These are phyloP conservation scores for Nemania sp. DNA, from an alignment of 2,329 filamentous ascomycete genomes.

Conservation along the genomic window DNA sequence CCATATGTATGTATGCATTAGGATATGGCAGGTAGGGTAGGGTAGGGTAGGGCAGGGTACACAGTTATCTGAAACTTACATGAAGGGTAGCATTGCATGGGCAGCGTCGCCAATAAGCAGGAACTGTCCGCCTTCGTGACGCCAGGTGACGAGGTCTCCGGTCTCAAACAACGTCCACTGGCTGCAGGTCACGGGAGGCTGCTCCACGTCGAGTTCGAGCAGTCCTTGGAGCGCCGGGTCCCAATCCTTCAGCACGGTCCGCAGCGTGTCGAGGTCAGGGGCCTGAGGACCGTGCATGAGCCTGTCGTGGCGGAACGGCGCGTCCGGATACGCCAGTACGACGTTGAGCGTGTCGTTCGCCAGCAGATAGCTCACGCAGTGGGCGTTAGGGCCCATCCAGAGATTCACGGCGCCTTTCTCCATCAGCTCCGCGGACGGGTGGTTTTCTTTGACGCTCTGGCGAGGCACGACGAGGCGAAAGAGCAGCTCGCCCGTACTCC, in stretches of 20 bases:
- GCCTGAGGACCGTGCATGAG: conserved; percentile 9
- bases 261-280: neutral
- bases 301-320: neutral
- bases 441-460: neutral
- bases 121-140: conserved; percentile 11
- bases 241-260: neutral
- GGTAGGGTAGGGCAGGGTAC: neutral
- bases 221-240: conserved; percentile 11
- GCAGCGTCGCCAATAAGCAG: conserved; percentile 17
- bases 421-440: neutral
- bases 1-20: neutral
- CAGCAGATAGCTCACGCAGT: conserved; percentile 10
- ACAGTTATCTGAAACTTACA: no score
- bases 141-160: conserved; percentile 4
- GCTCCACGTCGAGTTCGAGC: neutral
- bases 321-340: conserved; percentile 13
- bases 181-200: conserved; percentile 1
- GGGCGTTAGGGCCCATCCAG: conserved; percentile 13
- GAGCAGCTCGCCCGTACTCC: neutral
- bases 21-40: neutral
- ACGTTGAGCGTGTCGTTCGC: conserved; percentile 10
- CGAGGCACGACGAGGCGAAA: neutral
- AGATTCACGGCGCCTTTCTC: neutral
- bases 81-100: conserved; percentile 12
- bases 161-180: conserved; percentile 18